Base-by-base conservation (phyloP, 2,329 filamentous ascomycete genomes). In the Cordyceps cicadae region DNA sequence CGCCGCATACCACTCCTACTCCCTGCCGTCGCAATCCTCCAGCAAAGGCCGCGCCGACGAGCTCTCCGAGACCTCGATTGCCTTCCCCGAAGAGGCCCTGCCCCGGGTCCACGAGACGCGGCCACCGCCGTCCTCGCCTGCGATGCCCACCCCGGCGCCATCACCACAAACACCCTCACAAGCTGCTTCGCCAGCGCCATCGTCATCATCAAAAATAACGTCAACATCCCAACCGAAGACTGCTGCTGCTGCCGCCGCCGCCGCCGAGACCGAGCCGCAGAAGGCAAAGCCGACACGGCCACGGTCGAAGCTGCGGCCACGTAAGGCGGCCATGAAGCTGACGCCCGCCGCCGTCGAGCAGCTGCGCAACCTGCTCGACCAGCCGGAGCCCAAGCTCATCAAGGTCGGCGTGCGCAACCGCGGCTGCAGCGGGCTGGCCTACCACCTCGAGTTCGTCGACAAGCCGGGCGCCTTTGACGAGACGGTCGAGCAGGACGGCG, bases 391-490 rank as follows among this genome's bases (percentile, higher is more conserved):
- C 2, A 96, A 96, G 76, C 81, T 96, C 65, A 96, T 99, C 72
- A 87, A 94, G 68, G 90, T 99, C 6, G 92, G 94, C 14, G 94
- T 97, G 63, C 91, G 88, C 74, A 97, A 96, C 74, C 84, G 91
- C 65, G 94, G 94, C 11, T 99, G 94, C 75, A 97, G 92, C 57
- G 94, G 94, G 17, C 78, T 97, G 66, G 88, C 92, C 37, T 99
- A 99, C 72, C 86, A 97, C 70, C 79, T 99, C 32, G 92, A 97
- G 75, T 99, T 93, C 68, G 93, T 97, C 54, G 92, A 97, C 68
- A 92, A 92, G 79, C 84, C 93, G 0, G 91, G 87, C 4, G 79
- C 83, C 43, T 93, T 97, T 68, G 94, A 99, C 69, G 94, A 99
- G 74, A 81, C 87, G 56, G 91, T 99, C 1, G 92, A 95, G 71